A percentile compares a stretch with the other conserved stretches of the same genome.
These are phyloP conservation scores for Candida berthetii DNA, from an alignment of 805 yeast species.

Conservation along the genomic window DNA sequence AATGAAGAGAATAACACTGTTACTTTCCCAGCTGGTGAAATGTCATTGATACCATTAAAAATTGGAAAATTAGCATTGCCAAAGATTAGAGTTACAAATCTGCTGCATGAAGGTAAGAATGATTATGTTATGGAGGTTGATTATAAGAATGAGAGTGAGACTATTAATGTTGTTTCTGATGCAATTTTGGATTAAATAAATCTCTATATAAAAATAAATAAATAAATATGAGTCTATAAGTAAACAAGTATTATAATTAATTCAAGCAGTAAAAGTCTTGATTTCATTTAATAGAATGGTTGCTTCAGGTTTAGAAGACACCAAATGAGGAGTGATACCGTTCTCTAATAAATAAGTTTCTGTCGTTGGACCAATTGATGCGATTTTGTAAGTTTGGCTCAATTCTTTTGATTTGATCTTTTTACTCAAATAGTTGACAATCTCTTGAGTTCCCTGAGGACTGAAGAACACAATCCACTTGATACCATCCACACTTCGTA, in stretches of 20 bases:
- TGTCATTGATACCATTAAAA: conserved; percentile 66
- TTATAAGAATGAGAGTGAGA: conserved; percentile 61
- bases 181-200: conserved; percentile 1
- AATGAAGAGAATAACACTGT: conserved; percentile 5
- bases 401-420: conserved; percentile 3
- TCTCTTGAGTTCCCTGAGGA: conserved; percentile 76
- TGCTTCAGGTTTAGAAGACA: conserved; percentile 73
- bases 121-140: conserved; percentile 50
- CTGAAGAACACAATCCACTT: conserved; percentile 85
- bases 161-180: conserved; percentile 67
- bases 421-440: conserved; percentile 40
- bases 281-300: conserved; percentile 38
- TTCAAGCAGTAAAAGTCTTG: not conserved
- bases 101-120: conserved; percentile 22
- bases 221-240: not conserved
- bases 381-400: conserved; percentile 34
- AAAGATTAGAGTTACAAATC: conserved; percentile 38
- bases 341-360: conserved; percentile 47
- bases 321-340: conserved; percentile 53
- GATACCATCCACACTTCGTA: conserved; percentile 7
- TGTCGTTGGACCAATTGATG: conserved; percentile 93
- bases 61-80: conserved; percentile 74
- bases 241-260: not conserved
- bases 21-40: conserved; percentile 17
- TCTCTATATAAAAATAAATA: conserved; percentile 1